Conservation (phyloP, 2,329 filamentous ascomycete species). For the Elsinoe australis region DNA sequence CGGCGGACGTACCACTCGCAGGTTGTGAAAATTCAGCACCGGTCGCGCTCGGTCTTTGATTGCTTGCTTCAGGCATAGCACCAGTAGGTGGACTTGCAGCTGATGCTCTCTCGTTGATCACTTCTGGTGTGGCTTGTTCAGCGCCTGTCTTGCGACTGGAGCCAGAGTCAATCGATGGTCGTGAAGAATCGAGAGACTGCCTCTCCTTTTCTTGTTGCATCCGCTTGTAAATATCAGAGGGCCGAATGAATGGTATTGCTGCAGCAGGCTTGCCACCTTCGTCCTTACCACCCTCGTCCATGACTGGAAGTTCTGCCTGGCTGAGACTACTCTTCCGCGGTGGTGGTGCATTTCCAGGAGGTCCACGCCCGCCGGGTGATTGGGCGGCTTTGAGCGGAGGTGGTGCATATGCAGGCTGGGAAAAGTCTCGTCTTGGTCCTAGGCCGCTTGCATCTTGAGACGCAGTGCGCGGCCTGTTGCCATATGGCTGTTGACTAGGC, state of each 20-base stretch:
- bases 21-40: conserved; percentile 43
- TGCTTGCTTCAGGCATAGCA: no score
- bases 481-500: conserved; percentile 11
- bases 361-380: conserved; percentile 27
- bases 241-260: conserved; percentile 58
- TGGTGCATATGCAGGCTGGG: conserved; percentile 44
- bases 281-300: not conserved
- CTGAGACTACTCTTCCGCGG: conserved; percentile 56
- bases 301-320: conserved; percentile 28
- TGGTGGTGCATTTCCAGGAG: conserved; percentile 35
- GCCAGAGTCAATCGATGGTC: conserved; percentile 49
- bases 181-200: conserved; percentile 50
- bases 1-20: no score
- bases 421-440: conserved; percentile 41
- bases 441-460: conserved; percentile 2
- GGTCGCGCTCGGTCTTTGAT: conserved; percentile 15
- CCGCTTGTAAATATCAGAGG: conserved; percentile 69
- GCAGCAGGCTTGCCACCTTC: conserved; percentile 18
- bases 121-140: not conserved
- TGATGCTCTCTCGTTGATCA: conserved; percentile 1
- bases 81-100: no score
- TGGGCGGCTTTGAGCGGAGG: conserved; percentile 36
- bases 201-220: conserved; percentile 58
- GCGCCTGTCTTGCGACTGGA: not conserved
- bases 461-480: not conserved